Percentiles rank a stretch among this genome's conserved stretches.
phyloP scores from a whole-genome alignment of 768 basidiomycete genomes.

The Lactarius sp. region DNA sequence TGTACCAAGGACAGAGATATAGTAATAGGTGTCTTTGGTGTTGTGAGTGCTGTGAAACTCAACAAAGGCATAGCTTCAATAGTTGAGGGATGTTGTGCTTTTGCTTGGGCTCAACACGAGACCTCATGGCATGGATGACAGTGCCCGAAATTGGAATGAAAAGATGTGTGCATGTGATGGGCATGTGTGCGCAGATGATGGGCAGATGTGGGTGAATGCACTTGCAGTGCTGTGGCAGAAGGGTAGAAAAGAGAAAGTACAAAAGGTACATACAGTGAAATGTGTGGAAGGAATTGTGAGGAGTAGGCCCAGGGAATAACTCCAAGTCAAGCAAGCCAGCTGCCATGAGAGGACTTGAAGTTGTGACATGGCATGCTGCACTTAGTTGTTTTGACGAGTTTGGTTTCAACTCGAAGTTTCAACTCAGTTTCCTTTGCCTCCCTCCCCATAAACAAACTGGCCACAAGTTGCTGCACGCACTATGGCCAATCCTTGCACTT shows the following conservation, averaged over 20 bases:
- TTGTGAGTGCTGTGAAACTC: slow-evolving; percentile 75
- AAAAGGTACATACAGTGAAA: slow-evolving; percentile 70
- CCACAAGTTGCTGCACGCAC: no score
- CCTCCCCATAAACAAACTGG: no score
- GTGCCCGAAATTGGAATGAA: slow-evolving; percentile 26
- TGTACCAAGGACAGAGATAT: slow-evolving; percentile 62
- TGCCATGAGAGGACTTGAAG: no score
- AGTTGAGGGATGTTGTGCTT: slow-evolving; percentile 53
- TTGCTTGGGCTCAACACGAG: slow-evolving; percentile 32
- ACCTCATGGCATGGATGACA: slow-evolving; percentile 27
- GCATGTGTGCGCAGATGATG: slow-evolving; percentile 19
- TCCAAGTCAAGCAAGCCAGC: no score
- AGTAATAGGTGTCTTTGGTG: slow-evolving; percentile 79
- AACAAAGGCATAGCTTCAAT: slow-evolving; percentile 78
- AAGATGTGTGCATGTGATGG: slow-evolving; percentile 6
- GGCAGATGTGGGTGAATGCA: slow-evolving; percentile 25
- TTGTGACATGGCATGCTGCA: no score
- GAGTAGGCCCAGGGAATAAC: no score
- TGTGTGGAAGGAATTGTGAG: slow-evolving; percentile 72
- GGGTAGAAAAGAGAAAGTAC: slow-evolving; percentile 21
- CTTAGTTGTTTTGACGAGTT: no score
- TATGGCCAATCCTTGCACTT: no score
- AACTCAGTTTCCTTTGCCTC: no score
- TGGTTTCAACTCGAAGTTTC: no score
- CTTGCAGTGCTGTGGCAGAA: slow-evolving; percentile 28